Evolutionary conservation across 352 stramenopile species (phyloP), one percentile per base, ranked within the genome.

Genomic region (Phytophthora pisi): DNA sequence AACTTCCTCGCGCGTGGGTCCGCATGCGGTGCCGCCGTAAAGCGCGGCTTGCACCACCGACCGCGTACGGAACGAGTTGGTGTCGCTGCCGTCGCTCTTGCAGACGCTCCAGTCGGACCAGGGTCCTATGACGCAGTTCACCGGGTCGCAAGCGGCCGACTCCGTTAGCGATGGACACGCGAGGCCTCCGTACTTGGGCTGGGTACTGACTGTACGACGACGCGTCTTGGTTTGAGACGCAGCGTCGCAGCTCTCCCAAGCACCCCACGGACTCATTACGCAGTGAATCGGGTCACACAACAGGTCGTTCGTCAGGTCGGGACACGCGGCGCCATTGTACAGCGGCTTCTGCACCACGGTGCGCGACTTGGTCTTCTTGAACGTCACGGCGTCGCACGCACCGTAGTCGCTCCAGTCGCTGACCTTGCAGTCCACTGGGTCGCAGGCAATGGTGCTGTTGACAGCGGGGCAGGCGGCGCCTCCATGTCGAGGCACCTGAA

Each of bases 271-370:
- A 57, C 63, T 81, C 46, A 89, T 36, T 2, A 74, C 66, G 50
- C 84, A 92, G 55, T 89, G 57, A 16, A 88, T 51, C 0, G 81
- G 77, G 1, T 82, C 71, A 43, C 84, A 92, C 2, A 81, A 23
- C 11, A 89, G 34, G 5, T 85, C 75, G 26, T 91, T 88, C 15
- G 64, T 75, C 4, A 80, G 47, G 0, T 77, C 62, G 1, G 78
- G 77, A 46, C 84, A 93, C 0, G 61, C 28, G 0, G 55, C 51
- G 7, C 84, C 84, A 11, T 68, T 64, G 68, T 82, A 86, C 38
- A 78, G 70, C 0, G 82, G 54, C 47, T 66, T 34, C n/a, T 55
- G 46, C 7, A 65, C 56, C 24, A 91, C 60, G 2, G 43, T 51
- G 5, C 81, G 77, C 2, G 63, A 75, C 53, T 89, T 88, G 6